Conservation (phyloP, 495 filamentous ascomycete genomes). For the Penicillium psychrofluorescens region DNA sequence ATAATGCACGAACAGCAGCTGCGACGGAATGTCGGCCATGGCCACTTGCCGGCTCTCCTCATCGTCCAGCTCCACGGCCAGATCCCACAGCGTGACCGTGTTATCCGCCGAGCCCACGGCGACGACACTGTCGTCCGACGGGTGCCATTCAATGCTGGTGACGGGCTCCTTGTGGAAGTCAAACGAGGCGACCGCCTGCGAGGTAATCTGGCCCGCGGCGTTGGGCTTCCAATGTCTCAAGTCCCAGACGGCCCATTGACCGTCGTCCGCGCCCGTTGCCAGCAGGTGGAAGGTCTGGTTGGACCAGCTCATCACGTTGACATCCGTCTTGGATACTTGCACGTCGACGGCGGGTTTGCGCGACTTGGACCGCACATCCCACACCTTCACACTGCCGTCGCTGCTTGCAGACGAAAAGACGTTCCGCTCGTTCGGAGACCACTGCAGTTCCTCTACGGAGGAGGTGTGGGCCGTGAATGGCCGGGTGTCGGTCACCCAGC, state of each 20-base stretch:
- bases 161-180: constrained; percentile 93
- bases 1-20: constrained; percentile 93
- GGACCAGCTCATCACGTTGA: constrained; percentile 96
- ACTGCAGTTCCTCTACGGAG: constrained; percentile 91
- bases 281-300: constrained; percentile 78
- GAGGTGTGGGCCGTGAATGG: constrained; percentile 76
- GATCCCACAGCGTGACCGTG: constrained; percentile 92
- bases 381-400: constrained; percentile 91
- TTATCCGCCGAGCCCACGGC: constrained; percentile 89
- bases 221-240: constrained; percentile 84
- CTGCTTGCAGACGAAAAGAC: constrained; percentile 90
- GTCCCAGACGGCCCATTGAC: constrained; percentile 94
- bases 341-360: constrained; percentile 79
- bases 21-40: constrained; percentile 83
- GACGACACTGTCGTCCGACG: constrained; percentile 89
- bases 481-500: constrained; percentile 74
- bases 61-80: constrained; percentile 92
- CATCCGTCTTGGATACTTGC: constrained; percentile 72
- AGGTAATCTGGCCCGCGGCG: constrained; percentile 31
- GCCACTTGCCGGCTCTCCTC: constrained; percentile 89
- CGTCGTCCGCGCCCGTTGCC: constrained; percentile 89
- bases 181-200: constrained; percentile 79
- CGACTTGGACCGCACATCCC: constrained; percentile 87
- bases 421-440: constrained; percentile 84
- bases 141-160: constrained; percentile 96